These are phyloP conservation scores for Arthrobotrys pseudoclavata DNA, from an alignment of 2,329 filamentous ascomycete genomes.

Conservation along the genomic window DNA sequence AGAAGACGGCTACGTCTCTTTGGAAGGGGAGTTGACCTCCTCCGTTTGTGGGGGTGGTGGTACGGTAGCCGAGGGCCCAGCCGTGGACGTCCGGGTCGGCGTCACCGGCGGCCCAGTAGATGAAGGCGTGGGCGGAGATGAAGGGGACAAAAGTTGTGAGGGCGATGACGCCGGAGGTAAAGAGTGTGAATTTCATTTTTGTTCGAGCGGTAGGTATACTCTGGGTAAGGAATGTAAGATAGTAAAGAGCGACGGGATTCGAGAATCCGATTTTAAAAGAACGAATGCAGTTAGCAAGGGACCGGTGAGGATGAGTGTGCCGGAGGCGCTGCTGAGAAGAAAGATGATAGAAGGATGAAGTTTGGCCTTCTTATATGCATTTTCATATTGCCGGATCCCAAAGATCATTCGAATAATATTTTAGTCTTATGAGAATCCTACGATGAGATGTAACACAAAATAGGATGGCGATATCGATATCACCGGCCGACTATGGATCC, in stretches of 20 bases:
- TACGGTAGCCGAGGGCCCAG: conserved; percentile 24
- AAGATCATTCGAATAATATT: not conserved
- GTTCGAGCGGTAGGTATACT: not conserved
- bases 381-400: not conserved
- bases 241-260: conserved; percentile 5
- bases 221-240: not conserved
- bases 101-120: conserved; percentile 22
- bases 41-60: conserved; percentile 2
- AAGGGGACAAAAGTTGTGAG: conserved; percentile 11
- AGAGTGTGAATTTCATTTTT: conserved; percentile 20
- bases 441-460: too few species aligned
- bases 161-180: conserved; percentile 6
- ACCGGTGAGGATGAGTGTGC: not conserved
- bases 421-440: not conserved
- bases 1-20: conserved; percentile 31
- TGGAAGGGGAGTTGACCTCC: conserved; percentile 17
- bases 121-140: conserved; percentile 24
- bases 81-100: conserved; percentile 11
- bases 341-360: not conserved
- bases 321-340: conserved; percentile 11
- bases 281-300: not conserved
- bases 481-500: not conserved
- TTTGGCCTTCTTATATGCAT: conserved; percentile 1
- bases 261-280: not conserved
- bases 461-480: not conserved